These are phyloP conservation scores for Schizosaccharomyces lindneri DNA, from an alignment of 805 yeast genomes.

Conservation along the genomic window DNA sequence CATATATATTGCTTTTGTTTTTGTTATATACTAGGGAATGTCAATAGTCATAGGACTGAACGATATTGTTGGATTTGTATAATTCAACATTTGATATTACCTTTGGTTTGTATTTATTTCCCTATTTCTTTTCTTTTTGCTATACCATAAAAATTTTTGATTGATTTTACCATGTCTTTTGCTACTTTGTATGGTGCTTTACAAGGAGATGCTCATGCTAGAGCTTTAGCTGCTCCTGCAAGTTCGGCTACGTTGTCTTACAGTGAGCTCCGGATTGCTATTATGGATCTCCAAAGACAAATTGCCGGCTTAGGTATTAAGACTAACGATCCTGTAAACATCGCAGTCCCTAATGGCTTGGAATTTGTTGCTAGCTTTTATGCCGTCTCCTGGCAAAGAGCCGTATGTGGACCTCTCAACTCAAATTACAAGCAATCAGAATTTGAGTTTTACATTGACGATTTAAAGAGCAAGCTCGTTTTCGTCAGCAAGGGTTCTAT, in stretches of 20 bases:
- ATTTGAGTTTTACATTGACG: constrained; percentile 39
- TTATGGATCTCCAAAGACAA: constrained; percentile 1
- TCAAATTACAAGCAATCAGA: constrained; percentile 35
- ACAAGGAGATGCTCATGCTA: not conserved
- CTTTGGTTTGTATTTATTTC: too few relatives aligned
- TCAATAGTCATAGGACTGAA: too few relatives aligned
- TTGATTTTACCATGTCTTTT: not conserved
- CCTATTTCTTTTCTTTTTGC: too few relatives aligned
- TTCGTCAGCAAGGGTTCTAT: constrained; percentile 31
- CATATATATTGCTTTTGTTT: too few relatives aligned
- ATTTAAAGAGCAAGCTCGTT: constrained; percentile 30
- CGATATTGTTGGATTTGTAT: too few relatives aligned
- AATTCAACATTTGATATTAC: too few relatives aligned
- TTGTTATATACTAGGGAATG: too few relatives aligned
- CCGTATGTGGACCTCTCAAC: constrained; percentile 46
- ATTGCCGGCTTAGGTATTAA: not conserved
- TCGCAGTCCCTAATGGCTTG: constrained; percentile 34
- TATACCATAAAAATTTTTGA: not conserved
- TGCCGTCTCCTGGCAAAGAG: constrained; percentile 29
- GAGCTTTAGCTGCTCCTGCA: not conserved
- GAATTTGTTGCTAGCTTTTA: constrained; percentile 34
- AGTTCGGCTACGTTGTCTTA: not conserved
- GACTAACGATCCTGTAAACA: constrained; percentile 13
- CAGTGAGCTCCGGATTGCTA: not conserved
- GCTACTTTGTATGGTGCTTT: not conserved